Conservation (phyloP, 805 yeast species). For the Zygotorulaspora florentina region DNA sequence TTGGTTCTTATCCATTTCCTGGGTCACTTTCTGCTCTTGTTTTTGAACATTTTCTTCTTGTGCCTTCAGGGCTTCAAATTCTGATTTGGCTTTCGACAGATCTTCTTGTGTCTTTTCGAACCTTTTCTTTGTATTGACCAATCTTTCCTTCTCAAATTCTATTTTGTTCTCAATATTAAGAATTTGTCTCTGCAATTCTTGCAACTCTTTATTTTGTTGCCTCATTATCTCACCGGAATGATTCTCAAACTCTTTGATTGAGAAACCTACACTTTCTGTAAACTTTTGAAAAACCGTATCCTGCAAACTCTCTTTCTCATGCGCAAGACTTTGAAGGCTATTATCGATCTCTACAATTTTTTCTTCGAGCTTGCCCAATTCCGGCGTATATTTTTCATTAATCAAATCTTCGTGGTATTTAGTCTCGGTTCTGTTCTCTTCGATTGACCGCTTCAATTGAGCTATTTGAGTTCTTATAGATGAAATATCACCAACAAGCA, state of each 20-base stretch:
- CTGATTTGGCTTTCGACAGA: conserved; percentile 35
- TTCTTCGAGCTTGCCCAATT: conserved; percentile 22
- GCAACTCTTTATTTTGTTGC: conserved; percentile 54
- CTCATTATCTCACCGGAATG: conserved; percentile 57
- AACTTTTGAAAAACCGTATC: conserved; percentile 47
- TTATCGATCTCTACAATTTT: conserved; percentile 22
- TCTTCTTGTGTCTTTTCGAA: conserved; percentile 39
- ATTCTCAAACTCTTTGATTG: conserved; percentile 65
- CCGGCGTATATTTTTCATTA: conserved; percentile 29
- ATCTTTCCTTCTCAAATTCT: conserved; percentile 59
- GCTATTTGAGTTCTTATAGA: conserved; percentile 42
- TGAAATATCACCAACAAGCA: conserved; percentile 45
- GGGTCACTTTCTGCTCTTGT: conserved; percentile 38
- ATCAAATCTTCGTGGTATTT: conserved; percentile 41
- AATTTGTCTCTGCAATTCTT: conserved; percentile 58
- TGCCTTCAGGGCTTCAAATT: conserved; percentile 32
- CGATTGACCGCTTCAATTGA: conserved; percentile 42
- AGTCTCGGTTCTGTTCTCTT: conserved; percentile 49
- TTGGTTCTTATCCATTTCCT: conserved; percentile 39
- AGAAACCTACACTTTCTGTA: conserved; percentile 51
- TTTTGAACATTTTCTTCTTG: conserved; percentile 34
- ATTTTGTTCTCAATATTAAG: conserved; percentile 57
- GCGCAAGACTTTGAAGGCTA: conserved; percentile 29
- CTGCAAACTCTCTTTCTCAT: conserved; percentile 39
- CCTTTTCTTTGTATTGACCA: conserved; percentile 49